Conservation (phyloP, 257 asterid genomes). For the Sherardia arvensis region DNA sequence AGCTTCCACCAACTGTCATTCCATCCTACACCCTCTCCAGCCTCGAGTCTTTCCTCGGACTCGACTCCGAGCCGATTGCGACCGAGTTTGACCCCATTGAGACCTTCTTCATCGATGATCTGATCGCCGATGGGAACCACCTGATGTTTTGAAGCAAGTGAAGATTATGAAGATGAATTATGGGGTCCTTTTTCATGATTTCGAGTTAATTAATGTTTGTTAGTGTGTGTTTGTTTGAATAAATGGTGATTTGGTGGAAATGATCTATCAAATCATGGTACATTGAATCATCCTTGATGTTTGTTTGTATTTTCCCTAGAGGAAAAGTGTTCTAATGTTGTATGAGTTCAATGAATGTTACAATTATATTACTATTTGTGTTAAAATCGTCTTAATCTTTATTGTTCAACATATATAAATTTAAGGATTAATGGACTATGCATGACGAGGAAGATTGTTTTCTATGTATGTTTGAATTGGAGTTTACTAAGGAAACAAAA, state of each 20-base stretch:
- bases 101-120: conserved; percentile 50
- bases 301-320: background rate
- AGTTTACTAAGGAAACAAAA: too few relatives aligned
- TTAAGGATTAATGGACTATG: background rate
- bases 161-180: background rate
- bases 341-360: background rate
- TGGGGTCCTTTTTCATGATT: background rate
- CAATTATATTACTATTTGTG: background rate
- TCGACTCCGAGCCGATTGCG: conserved; percentile 29
- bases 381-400: background rate
- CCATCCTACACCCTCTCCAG: conserved; percentile 36
- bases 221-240: background rate
- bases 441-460: too few relatives aligned
- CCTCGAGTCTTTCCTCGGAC: conserved; percentile 53
- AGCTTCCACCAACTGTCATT: too few relatives aligned
- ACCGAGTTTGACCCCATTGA: conserved; percentile 25
- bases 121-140: background rate
- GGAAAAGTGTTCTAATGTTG: background rate
- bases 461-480: too few relatives aligned
- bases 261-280: background rate
- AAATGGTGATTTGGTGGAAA: background rate
- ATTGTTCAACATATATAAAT: background rate
- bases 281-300: background rate
- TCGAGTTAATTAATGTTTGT: background rate
- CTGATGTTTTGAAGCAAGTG: background rate